Evolutionary conservation across 768 basidiomycete genomes (phyloP).

Genomic region (Boletellus sp.): DNA sequence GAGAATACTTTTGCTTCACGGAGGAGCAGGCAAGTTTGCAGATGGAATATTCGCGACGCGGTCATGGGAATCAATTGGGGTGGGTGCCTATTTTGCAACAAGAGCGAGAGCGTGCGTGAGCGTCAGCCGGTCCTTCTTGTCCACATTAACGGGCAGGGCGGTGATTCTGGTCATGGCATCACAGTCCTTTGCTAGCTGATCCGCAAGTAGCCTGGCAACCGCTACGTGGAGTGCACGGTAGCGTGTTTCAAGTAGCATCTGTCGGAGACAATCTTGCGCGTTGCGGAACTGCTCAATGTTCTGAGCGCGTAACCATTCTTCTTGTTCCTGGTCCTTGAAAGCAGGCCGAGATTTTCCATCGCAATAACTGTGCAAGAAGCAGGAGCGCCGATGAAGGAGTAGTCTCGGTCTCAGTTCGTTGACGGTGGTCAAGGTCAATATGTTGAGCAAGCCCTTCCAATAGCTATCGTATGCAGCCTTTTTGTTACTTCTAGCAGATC

Average conservation of each 20-base stretch:
- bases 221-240: slow-evolving; percentile 63
- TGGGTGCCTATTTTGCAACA: slow-evolving; percentile 70
- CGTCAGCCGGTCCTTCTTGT: slow-evolving; percentile 12
- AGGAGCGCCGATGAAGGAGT: slow-evolving; percentile 6
- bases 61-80: slow-evolving; percentile 56
- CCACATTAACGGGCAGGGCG: slow-evolving; percentile 30
- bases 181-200: slow-evolving; percentile 49
- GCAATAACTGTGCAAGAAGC: slow-evolving; percentile 26
- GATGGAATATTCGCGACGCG: slow-evolving; percentile 61
- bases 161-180: slow-evolving; percentile 36
- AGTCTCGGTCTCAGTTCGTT: slow-evolving; percentile 39
- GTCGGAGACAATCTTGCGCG: slow-evolving; percentile 35
- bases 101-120: slow-evolving; percentile 41
- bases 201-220: slow-evolving; percentile 58
- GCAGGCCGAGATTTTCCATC: slow-evolving; percentile 25
- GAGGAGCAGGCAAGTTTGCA: slow-evolving; percentile 55
- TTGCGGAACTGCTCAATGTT: slow-evolving; percentile 20
- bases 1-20: slow-evolving; percentile 33
- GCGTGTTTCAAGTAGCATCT: slow-evolving; percentile 44
- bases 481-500: slow-evolving; percentile 3
- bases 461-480: slow-evolving; percentile 49
- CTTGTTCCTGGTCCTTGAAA: slow-evolving; percentile 19
- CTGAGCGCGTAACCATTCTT: slow-evolving; percentile 19
- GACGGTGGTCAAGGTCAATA: slow-evolving; percentile 55
- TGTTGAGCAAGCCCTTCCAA: slow-evolving; percentile 74